These are phyloP conservation scores for Colletotrichum paranaense DNA, from an alignment of 2,329 filamentous ascomycete species.

Conservation along the genomic window DNA sequence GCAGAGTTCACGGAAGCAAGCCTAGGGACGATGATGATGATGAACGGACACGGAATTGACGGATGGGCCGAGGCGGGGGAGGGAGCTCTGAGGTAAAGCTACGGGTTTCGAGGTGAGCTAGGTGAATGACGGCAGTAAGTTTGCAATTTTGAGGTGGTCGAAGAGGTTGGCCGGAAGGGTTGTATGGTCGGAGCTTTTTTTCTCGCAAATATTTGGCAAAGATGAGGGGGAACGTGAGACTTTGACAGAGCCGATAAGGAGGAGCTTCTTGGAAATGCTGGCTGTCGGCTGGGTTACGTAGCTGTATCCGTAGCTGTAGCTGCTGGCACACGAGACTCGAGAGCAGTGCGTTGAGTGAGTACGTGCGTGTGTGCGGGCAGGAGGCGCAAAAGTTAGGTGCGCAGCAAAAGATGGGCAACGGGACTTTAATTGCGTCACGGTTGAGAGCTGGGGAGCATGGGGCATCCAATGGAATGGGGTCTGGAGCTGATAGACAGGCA, in stretches of 20 bases:
- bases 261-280: neutral
- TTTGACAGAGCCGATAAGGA: neutral
- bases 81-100: slow-evolving; percentile 9
- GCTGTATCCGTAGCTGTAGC: neutral
- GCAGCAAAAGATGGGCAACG: slow-evolving; percentile 13
- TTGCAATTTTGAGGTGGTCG: neutral
- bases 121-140: neutral
- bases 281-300: neutral
- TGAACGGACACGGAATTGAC: slow-evolving; percentile 4
- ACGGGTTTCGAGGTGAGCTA: neutral
- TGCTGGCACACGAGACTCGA: neutral
- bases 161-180: neutral
- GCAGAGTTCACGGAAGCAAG: slow-evolving; percentile 8
- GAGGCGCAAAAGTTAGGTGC: neutral
- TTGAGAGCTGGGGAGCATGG: slow-evolving; percentile 3
- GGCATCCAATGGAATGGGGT: neutral
- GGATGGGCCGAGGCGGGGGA: slow-evolving; percentile 4
- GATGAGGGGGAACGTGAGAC: neutral
- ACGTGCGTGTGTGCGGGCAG: slow-evolving; percentile 6
- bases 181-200: neutral
- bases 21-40: neutral
- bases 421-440: slow-evolving; percentile 35
- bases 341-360: neutral
- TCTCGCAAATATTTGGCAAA: neutral
- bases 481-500: neutral